Evolutionary conservation across 176 grass and related monocot genomes (phyloP), one percentile per base, ranked within the genome.

Genomic region (Avena atlantica): DNA sequence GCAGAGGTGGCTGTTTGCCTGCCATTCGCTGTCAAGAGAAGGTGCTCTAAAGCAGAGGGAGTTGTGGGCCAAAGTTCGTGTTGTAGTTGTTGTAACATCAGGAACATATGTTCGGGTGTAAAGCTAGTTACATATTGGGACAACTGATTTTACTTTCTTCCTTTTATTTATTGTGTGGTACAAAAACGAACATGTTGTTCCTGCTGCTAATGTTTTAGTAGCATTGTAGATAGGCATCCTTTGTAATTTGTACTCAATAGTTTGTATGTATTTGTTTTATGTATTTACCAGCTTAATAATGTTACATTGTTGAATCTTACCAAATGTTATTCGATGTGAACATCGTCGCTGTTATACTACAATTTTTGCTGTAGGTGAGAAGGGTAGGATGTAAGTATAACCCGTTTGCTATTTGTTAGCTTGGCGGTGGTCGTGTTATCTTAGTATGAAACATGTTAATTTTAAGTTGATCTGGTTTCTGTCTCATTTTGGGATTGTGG

Each of bases 51-150:
- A 85, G 31, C 61, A 53, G 40, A 42, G 40, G 53, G 78, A 78
- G 20, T 66, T 48, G 2, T 34, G 70, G 53, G 55, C 62, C 69
- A 14, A 72, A 79, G 53, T 78, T 84, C 4, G 12, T 58, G 56
- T 47, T 74, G 81, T 81, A 82, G 78, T 71, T 78, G 76, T 81
- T 91, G 86, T 91, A 73, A 78, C 85, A 63, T 81, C 52, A 36
- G 70, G 23, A 51, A 85, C 77, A 76, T 42, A 0, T 15, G 16
- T 74, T 85, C 42, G 21, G n/a, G 52, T 91, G 86, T 91, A 88
- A 82, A 91, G 77, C 59, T 91, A 91, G 71, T 81, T 86, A 72
- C 48, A 81, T 91, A 78, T 85, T 8, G 2, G 4, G 76, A 85
- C 56, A 45, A 47, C 69, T 76, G 59, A 4, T 80, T 57, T 79